Conservation (phyloP, 1,284 basidiomycete genomes). For the Neonothopanus nambi region DNA sequence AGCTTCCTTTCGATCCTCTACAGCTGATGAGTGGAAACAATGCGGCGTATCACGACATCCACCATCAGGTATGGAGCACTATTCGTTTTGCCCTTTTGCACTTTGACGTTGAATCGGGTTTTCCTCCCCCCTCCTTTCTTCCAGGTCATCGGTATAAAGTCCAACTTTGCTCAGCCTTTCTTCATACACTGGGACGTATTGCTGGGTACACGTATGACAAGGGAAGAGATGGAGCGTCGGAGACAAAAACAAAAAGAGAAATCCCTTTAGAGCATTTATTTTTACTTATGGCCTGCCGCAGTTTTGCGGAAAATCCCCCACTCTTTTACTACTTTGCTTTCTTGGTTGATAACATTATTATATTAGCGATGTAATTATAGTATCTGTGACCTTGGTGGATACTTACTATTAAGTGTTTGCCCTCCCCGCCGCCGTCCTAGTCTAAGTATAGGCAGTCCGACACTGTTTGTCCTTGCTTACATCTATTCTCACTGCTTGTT, state of each 20-base stretch:
- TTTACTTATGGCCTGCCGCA: too few species aligned
- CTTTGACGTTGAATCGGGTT: not conserved
- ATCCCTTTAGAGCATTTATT: too few species aligned
- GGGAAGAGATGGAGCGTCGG: conserved; percentile 59
- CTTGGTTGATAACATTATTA: not conserved
- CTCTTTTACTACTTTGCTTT: not conserved
- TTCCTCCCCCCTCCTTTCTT: too few species aligned
- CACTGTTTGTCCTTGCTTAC: not conserved
- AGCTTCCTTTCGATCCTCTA: conserved; percentile 85
- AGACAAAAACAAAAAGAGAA: conserved; percentile 26
- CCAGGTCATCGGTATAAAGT: conserved; percentile 89
- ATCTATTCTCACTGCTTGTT: not conserved
- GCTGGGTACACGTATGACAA: conserved; percentile 81
- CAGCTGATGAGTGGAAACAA: conserved; percentile 92
- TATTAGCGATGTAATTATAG: not conserved
- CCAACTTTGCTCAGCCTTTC: conserved; percentile 95
- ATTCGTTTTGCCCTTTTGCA: too few species aligned
- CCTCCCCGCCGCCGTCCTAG: too few species aligned
- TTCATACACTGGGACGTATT: conserved; percentile 86
- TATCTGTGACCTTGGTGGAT: too few species aligned
- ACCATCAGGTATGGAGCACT: conserved; percentile 77
- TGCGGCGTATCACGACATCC: conserved; percentile 98
- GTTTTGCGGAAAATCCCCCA: not conserved
- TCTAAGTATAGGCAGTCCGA: not conserved
- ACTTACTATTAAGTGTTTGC: too few species aligned